A percentile compares a stretch with the other conserved stretches of the same genome.
These are phyloP conservation scores for Baorangia bicolor DNA, from an alignment of 768 basidiomycete genomes.

Conservation along the genomic window DNA sequence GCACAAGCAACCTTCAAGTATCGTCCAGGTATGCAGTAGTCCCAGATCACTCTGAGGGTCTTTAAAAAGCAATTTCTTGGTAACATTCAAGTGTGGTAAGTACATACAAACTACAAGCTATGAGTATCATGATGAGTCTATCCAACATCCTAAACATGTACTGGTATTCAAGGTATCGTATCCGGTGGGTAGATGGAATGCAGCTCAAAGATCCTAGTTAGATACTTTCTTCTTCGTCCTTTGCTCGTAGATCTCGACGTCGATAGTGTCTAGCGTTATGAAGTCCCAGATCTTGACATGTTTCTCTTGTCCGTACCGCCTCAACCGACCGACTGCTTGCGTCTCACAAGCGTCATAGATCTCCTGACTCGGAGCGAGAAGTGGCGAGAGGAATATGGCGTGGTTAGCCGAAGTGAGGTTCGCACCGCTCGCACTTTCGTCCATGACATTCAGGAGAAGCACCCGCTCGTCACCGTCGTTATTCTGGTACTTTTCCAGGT, in stretches of 20 bases:
- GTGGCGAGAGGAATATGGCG: conserved; percentile 91
- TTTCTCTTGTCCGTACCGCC: conserved; percentile 80
- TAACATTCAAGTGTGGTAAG: background rate
- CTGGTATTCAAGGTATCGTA: conserved; percentile 12
- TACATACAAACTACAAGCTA: background rate
- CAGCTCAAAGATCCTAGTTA: conserved; percentile 18
- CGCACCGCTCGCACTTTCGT: conserved; percentile 91
- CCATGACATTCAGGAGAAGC: conserved; percentile 87
- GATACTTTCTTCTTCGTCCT: conserved; percentile 30
- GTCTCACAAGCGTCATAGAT: conserved; percentile 84
- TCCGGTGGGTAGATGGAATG: conserved; percentile 6
- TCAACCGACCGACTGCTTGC: conserved; percentile 80
- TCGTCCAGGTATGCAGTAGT: too few relatives aligned
- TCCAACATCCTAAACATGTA: background rate
- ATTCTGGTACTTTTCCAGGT: conserved; percentile 84
- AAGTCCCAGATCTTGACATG: conserved; percentile 82
- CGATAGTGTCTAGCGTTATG: conserved; percentile 84
- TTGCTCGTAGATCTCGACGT: conserved; percentile 77
- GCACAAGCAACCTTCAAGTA: background rate
- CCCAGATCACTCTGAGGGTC: background rate
- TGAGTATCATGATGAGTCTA: background rate
- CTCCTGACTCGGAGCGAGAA: conserved; percentile 78
- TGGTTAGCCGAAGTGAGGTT: conserved; percentile 94
- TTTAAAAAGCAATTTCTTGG: background rate
- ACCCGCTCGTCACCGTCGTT: conserved; percentile 74